Percentiles rank a stretch among this genome's conserved stretches.
phyloP scores from a whole-genome alignment of 768 basidiomycete genomes.

The Clathrus columnatus region DNA sequence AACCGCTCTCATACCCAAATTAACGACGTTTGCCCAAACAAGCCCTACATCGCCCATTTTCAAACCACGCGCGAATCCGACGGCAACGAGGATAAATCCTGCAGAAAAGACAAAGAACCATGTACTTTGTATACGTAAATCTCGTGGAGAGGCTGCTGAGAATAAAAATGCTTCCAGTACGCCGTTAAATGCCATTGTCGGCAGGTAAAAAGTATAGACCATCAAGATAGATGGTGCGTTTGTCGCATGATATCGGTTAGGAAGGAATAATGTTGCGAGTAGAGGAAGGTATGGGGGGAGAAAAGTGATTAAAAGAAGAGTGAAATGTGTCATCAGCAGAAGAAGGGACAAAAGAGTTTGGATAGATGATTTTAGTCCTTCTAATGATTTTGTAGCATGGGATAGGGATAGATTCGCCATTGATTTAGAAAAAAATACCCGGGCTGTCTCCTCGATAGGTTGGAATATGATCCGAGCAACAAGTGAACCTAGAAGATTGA shows the following conservation, averaged over 20 bases:
- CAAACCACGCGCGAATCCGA: conserved; percentile 33
- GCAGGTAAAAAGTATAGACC: conserved; percentile 84
- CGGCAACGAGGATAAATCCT: conserved; percentile 51
- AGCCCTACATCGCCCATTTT: conserved; percentile 57
- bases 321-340: conserved; percentile 56
- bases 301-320: conserved; percentile 64
- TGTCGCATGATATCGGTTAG: conserved; percentile 41
- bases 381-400: background rate
- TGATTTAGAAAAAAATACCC: conserved; percentile 78
- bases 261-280: conserved; percentile 61
- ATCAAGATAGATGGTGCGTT: conserved; percentile 71
- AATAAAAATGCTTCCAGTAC: conserved; percentile 86
- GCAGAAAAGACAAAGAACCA: conserved; percentile 78
- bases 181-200: conserved; percentile 84
- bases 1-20: conserved; percentile 51
- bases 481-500: conserved; percentile 61
- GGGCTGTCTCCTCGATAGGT: conserved; percentile 87
- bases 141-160: conserved; percentile 57
- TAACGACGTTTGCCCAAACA: conserved; percentile 69
- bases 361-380: conserved; percentile 8
- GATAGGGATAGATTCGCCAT: conserved; percentile 23
- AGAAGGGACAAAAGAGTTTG: conserved; percentile 33
- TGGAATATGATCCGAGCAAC: conserved; percentile 90
- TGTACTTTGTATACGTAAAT: conserved; percentile 63
- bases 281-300: conserved; percentile 68